These are phyloP conservation scores for Glycyrrhiza uralensis DNA, from an alignment of 306 rosid genomes.

Conservation along the genomic window DNA sequence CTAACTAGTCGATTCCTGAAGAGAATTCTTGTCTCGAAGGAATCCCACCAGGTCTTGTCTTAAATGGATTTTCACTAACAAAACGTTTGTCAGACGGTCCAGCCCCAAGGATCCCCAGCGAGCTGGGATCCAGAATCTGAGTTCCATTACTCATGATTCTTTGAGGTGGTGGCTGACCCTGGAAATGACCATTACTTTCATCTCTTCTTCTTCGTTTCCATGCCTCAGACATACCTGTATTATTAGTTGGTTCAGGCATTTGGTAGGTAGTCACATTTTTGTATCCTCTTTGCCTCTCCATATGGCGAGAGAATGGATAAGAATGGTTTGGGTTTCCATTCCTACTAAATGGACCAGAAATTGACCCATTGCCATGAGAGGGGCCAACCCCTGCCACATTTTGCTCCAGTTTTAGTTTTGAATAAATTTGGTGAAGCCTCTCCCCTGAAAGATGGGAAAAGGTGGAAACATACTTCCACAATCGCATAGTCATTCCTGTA, in stretches of 20 bases:
- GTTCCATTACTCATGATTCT: slow-evolving; percentile 53
- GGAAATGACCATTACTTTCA: slow-evolving; percentile 62
- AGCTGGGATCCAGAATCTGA: slow-evolving; percentile 60
- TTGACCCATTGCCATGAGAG: slow-evolving; percentile 64
- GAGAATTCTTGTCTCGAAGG: slow-evolving; percentile 67
- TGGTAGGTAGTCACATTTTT: slow-evolving; percentile 45
- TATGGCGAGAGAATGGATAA: slow-evolving; percentile 30
- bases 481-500: slow-evolving; percentile 89
- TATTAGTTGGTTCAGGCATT: slow-evolving; percentile 58
- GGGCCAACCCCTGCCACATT: slow-evolving; percentile 69
- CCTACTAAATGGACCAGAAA: slow-evolving; percentile 55
- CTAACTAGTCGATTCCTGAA: slow-evolving; percentile 46
- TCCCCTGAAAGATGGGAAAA: slow-evolving; percentile 96
- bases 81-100: slow-evolving; percentile 79
- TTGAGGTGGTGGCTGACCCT: slow-evolving; percentile 57
- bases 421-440: slow-evolving; percentile 86
- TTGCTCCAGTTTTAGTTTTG: slow-evolving; percentile 82
- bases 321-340: slow-evolving; percentile 40
- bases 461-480: slow-evolving; percentile 97
- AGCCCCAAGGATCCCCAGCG: slow-evolving; percentile 95
- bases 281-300: slow-evolving; percentile 62
- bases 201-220: slow-evolving; percentile 90
- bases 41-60: slow-evolving; percentile 61
- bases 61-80: slow-evolving; percentile 57
- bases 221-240: slow-evolving; percentile 68